Conservation (phyloP, 2,329 filamentous ascomycete species). For the Xenoacremonium recifei region DNA sequence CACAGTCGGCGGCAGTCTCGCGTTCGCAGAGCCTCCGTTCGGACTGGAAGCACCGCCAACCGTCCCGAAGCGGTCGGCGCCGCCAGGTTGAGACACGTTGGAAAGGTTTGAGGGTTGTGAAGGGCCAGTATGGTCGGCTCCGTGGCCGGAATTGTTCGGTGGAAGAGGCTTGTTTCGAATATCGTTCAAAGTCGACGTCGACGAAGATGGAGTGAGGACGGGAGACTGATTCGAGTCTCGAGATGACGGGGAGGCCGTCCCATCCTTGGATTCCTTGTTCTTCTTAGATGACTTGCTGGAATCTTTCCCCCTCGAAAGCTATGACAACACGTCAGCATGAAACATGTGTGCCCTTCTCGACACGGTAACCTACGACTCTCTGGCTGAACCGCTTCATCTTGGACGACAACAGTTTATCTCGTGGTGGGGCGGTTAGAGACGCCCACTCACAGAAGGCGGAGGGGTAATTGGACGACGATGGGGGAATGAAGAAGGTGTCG, state of each 20-base stretch:
- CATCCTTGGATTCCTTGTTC: conserved; percentile 70
- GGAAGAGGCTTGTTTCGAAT: conserved; percentile 78
- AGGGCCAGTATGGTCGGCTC: conserved; percentile 40
- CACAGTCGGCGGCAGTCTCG: conserved; percentile 74
- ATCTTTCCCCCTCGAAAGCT: conserved; percentile 91
- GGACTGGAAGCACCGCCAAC: conserved; percentile 33
- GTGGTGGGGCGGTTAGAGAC: conserved; percentile 24
- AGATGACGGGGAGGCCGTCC: conserved; percentile 74
- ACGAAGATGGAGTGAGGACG: conserved; percentile 78
- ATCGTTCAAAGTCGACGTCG: conserved; percentile 83
- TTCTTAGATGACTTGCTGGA: conserved; percentile 80
- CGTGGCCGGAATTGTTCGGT: conserved; percentile 47
- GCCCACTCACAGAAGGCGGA: conserved; percentile 25
- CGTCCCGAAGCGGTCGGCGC: conserved; percentile 41
- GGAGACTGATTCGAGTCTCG: conserved; percentile 61
- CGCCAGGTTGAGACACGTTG: conserved; percentile 35
- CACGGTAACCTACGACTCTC: conserved; percentile 77
- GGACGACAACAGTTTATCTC: conserved; percentile 32
- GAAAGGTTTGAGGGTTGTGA: conserved; percentile 40
- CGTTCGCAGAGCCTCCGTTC: conserved; percentile 33
- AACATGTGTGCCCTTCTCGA: not conserved
- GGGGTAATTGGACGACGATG: conserved; percentile 31
- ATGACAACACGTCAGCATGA: conserved; percentile 29
- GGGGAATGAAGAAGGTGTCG: conserved; percentile 27
- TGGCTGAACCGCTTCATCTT: conserved; percentile 97